These are phyloP conservation scores for Heteromeles arbutifolia DNA, from an alignment of 306 rosid species.

Conservation along the genomic window DNA sequence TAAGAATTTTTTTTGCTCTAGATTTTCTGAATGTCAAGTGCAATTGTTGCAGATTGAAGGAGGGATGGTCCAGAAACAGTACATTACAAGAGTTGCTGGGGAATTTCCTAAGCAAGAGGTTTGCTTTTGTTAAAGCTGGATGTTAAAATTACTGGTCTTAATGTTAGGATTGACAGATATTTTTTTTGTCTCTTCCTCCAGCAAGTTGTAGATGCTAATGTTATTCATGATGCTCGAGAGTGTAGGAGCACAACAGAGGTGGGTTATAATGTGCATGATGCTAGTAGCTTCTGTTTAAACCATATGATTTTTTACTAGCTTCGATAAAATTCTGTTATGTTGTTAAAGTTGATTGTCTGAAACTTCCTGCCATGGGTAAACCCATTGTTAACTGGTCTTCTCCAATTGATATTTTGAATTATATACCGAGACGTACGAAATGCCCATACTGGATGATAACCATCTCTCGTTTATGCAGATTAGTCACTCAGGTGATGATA, in stretches of 20 bases:
- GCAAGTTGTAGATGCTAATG: slow-evolving; percentile 66
- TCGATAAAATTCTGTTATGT: not conserved
- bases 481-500: slow-evolving; percentile 20
- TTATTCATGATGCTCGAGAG: slow-evolving; percentile 80
- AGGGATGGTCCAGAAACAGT: slow-evolving; percentile 70
- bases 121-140: slow-evolving; percentile 24
- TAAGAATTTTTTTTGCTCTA: not conserved
- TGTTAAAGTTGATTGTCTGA: not conserved
- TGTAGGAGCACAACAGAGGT: slow-evolving; percentile 87
- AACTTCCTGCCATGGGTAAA: not conserved
- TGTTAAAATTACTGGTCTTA: not conserved
- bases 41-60: slow-evolving; percentile 68
- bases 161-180: not conserved
- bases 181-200: slow-evolving; percentile 27
- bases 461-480: slow-evolving; percentile 40
- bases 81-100: slow-evolving; percentile 71
- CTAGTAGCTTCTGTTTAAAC: not conserved
- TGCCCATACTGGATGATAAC: slow-evolving; percentile 11
- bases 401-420: not conserved
- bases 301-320: not conserved
- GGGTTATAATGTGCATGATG: slow-evolving; percentile 11
- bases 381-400: not conserved
- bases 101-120: slow-evolving; percentile 69
- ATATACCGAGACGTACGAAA: not conserved
- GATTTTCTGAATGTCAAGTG: not conserved